Percentiles rank a stretch among this genome's conserved stretches.
Conservation (phyloP, 345 rosid genomes). For the Microthlaspi erraticum region DNA sequence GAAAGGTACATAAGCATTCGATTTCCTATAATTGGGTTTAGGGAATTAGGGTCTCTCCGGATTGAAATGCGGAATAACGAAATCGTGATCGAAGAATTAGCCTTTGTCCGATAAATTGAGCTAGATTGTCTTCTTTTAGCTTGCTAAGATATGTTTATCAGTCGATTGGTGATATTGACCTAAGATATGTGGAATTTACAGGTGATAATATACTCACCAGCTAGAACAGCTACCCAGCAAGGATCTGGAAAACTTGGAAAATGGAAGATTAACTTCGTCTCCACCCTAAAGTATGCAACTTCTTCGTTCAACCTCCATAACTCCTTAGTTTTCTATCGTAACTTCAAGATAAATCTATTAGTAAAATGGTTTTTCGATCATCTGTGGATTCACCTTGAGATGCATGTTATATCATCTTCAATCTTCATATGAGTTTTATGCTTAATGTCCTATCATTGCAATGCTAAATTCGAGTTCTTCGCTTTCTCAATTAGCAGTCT, state of each 20-base stretch:
- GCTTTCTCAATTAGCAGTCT: neutral
- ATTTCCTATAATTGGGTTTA: neutral
- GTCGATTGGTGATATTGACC: slow-evolving; percentile 1
- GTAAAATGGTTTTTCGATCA: neutral
- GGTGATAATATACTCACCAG: slow-evolving; percentile 94
- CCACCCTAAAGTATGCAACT: slow-evolving; percentile 76
- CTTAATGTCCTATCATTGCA: neutral
- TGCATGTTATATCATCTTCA: neutral
- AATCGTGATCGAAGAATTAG: slow-evolving; percentile 14
- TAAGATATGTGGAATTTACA: slow-evolving; percentile 33
- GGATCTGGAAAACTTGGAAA: slow-evolving; percentile 95
- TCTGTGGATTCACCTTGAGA: slow-evolving; percentile 8
- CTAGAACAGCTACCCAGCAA: slow-evolving; percentile 93
- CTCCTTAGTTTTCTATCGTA: neutral
- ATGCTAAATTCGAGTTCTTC: neutral
- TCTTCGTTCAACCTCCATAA: neutral
- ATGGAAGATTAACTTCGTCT: slow-evolving; percentile 93
- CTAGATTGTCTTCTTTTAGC: neutral
- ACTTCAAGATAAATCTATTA: neutral
- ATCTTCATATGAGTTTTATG: neutral
- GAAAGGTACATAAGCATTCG: slow-evolving; percentile 53
- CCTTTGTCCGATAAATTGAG: slow-evolving; percentile 6
- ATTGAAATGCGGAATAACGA: neutral
- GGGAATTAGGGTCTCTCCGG: slow-evolving; percentile 22
- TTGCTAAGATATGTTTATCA: neutral